Evolutionary conservation across 441 rosid genomes (phyloP), one percentile per base, ranked within the genome.

Genomic region (Codiaeum variegatum): DNA sequence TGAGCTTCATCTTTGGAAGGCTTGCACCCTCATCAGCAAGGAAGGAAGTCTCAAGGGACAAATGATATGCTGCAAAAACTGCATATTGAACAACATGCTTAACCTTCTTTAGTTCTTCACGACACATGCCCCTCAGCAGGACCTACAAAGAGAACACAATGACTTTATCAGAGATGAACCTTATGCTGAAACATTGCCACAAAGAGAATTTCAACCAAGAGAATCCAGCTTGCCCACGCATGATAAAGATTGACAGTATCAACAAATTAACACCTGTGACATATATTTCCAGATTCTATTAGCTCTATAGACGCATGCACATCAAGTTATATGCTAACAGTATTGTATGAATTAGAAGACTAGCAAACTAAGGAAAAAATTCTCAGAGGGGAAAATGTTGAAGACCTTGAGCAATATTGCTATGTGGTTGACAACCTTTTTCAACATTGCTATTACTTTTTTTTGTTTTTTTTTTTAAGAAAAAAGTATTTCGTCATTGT

Each of bases 21-120:
- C 88, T 87, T 78, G 99, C 99, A 70, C 99, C 99, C 87, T 94
- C 99, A 70, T 94, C 99, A 31, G 94, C 99, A 75, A 94, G 99
- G 77, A 92, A 94, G 59, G 96, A 94, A 67, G 99, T 92, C 83
- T 94, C 97, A 26, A 94, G 89, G 19, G 94, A 92, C 68, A 94
- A 79, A 78, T 94, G 99, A 87, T 94, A 88, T 56, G 99, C 99
- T 7, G 99, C 99, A 88, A 94, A 94, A 54, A 91, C 88, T 29
- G 99, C 97, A 77, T 79, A 92, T 62, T 91, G 98, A 77, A 92
- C 81, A 42, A 91, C 97, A 47, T 85, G 86, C 83, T 94, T 94
- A 63, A 94, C 85, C 84, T 86, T 94, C 89, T 92, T 92, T 32
- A 94, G 86, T 75, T 91, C 92, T 76, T 92, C 91, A 18, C 91